Base-by-base conservation (phyloP, 108 stramenopile species). In the Heterococcus sp. region DNA sequence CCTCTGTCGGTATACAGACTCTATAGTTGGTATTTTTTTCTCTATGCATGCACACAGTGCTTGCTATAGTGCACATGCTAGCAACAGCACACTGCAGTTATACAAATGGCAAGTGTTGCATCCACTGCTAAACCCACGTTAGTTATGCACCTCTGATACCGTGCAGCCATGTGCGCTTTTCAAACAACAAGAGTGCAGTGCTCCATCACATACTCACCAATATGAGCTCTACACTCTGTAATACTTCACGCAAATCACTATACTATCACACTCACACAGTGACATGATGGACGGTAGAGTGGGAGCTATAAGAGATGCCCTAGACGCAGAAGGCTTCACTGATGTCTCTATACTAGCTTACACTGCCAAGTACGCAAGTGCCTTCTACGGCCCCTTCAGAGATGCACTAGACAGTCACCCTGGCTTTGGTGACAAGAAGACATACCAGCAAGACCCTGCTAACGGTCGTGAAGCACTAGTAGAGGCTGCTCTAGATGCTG, bases 301-400 rank as follows among this genome's bases (percentile, higher is more conserved):
- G 32, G 94, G 93, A 38, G 96, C 96, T 14, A 95, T 99, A 69
- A 93, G 98, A 30, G 94, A 95, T 80, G 96, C 96, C 66, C 91
- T 99, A 31, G 98, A 99, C 78, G 90, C 94, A 27, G 96, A 97
- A 78, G 97, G 96, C n/a, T 96, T 94, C 89, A 95, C 95, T 35
- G 92, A 99, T 85, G 96, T 97, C 33, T 93, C 93, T 33, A 97
- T 99, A 78, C 87, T 99, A 72, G 89, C 96, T n/a, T 99, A 99
- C 91, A 96, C 98, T 36, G 96, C 96, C 79, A 99, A 99, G 82
- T 97, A 97, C 75, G 98, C 98, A 26, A 94, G 93, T 35, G 96
- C 97, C 2, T 97, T 94, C 89, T 99, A 99, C 74, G 96, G 97
- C 26, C 98, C 98, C n/a, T 99, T 99, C 91, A 93, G 98, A 68